A percentile compares a stretch with the other conserved stretches of the same genome.
Evolutionary conservation across 441 rosid genomes (phyloP).

Genomic region (Melastoma candidum): DNA sequence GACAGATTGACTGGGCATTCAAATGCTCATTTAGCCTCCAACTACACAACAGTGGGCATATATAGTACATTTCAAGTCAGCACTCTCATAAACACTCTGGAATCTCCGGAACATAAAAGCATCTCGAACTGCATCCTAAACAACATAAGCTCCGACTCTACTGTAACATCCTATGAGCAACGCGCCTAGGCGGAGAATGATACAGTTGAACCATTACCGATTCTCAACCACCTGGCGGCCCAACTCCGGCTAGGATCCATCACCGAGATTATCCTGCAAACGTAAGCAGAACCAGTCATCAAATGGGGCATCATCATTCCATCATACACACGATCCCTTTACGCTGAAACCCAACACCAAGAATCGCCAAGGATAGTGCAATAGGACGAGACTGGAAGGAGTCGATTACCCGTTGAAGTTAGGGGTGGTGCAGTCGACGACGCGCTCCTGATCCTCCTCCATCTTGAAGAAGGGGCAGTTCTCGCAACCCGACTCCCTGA

Average conservation of each 20-base stretch:
- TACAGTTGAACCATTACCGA: constrained; percentile 30
- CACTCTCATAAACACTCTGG: too few relatives aligned
- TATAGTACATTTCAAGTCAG: too few relatives aligned
- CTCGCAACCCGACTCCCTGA: constrained; percentile 90
- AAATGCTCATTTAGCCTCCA: neutral
- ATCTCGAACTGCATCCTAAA: too few relatives aligned
- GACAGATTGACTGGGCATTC: neutral
- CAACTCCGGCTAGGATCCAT: constrained; percentile 91
- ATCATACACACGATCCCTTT: too few relatives aligned
- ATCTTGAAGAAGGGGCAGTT: constrained; percentile 85
- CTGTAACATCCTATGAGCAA: too few relatives aligned
- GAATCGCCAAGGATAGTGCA: neutral
- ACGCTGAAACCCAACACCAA: too few relatives aligned
- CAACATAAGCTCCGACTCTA: too few relatives aligned
- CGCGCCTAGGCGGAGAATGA: neutral
- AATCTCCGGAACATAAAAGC: too few relatives aligned
- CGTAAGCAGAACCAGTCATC: too few relatives aligned
- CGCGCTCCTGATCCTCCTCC: constrained; percentile 86
- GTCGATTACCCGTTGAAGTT: constrained; percentile 69
- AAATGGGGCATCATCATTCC: too few relatives aligned
- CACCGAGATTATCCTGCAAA: constrained; percentile 63
- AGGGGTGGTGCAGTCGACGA: constrained; percentile 84
- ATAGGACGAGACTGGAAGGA: neutral
- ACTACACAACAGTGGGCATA: too few relatives aligned
- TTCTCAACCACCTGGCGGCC: constrained; percentile 91